A percentile compares a stretch with the other conserved stretches of the same genome.
Conservation (phyloP, 768 basidiomycete species). For the Amanita fuliginea region DNA sequence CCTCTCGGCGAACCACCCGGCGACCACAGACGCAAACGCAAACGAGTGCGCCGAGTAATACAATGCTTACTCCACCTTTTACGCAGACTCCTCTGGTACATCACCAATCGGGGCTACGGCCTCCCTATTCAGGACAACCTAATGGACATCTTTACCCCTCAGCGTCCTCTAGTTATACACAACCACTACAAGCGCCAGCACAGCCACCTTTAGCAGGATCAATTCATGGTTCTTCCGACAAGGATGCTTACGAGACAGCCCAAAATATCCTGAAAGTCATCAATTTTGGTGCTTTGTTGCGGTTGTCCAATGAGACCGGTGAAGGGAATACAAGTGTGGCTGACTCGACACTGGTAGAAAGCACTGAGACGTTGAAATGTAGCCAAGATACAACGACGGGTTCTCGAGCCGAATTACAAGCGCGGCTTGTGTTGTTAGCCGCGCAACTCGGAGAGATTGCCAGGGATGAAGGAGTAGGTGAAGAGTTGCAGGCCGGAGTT, state of each 20-base stretch:
- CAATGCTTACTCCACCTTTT: slow-evolving; percentile 39
- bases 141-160: slow-evolving; percentile 28
- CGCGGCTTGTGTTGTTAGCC: slow-evolving; percentile 60
- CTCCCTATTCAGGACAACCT: slow-evolving; percentile 25
- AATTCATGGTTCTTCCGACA: slow-evolving; percentile 10
- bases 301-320: slow-evolving; percentile 21
- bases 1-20: slow-evolving; percentile 66
- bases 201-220: slow-evolving; percentile 7
- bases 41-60: slow-evolving; percentile 16
- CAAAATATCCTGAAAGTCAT: slow-evolving; percentile 71
- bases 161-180: slow-evolving; percentile 11
- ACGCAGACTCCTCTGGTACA: slow-evolving; percentile 43
- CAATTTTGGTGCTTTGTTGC: slow-evolving; percentile 50
- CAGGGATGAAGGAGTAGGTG: slow-evolving; percentile 10
- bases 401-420: slow-evolving; percentile 63
- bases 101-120: slow-evolving; percentile 18
- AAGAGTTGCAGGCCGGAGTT: not conserved
- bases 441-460: slow-evolving; percentile 56
- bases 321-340: not conserved
- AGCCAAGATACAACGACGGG: not conserved
- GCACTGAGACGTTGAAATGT: not conserved
- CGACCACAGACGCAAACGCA: slow-evolving; percentile 55
- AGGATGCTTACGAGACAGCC: slow-evolving; percentile 66
- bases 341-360: not conserved
- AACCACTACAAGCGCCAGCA: slow-evolving; percentile 16